phyloP scores from a whole-genome alignment of 176 grass and related monocot species.

The Alopecurus myosuroides region DNA sequence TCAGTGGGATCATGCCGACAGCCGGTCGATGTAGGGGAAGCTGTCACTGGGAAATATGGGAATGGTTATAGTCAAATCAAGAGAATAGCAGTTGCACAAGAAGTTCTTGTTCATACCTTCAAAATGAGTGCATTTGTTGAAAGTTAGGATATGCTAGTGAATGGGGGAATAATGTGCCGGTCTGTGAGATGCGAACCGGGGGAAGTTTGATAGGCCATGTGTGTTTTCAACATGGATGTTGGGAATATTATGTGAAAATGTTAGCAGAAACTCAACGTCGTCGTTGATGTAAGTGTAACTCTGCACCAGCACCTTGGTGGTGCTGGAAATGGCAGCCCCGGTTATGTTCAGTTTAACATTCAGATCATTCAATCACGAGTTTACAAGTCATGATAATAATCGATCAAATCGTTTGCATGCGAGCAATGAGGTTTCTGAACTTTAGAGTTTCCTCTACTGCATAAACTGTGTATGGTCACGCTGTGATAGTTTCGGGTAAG shows the following conservation, averaged over 20 bases:
- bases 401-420: background rate
- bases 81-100: background rate
- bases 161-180: background rate
- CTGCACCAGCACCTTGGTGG: background rate
- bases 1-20: background rate
- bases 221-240: background rate
- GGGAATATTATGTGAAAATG: background rate
- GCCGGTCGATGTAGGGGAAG: background rate
- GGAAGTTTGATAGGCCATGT: background rate
- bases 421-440: background rate
- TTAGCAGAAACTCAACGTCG: background rate
- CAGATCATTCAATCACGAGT: background rate
- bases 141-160: background rate
- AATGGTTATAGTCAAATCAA: background rate
- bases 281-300: background rate
- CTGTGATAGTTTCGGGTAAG: too few species aligned
- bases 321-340: background rate
- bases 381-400: too few species aligned
- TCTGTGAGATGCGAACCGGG: background rate
- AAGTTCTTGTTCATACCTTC: background rate
- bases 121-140: background rate
- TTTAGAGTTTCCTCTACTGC: background rate
- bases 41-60: background rate
- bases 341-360: background rate
- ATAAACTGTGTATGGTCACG: too few species aligned